Conservation (phyloP, 345 rosid species). For the Geranium brycei region DNA sequence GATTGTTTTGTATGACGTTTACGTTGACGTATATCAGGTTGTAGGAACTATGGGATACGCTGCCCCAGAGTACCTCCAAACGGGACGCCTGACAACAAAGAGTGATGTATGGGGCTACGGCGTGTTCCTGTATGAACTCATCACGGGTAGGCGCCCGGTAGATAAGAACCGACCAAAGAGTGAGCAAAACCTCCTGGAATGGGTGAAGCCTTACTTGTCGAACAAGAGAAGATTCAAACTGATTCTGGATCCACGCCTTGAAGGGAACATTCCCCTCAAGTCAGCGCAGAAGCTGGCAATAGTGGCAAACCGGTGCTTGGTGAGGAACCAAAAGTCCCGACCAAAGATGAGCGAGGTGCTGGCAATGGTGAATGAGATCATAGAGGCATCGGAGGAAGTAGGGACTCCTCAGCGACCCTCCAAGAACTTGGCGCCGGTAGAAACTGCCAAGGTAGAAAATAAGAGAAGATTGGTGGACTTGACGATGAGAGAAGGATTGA, state of each 20-base stretch:
- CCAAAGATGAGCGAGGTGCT: constrained; percentile 96
- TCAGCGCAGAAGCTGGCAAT: constrained; percentile 51
- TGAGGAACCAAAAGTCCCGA: constrained; percentile 56
- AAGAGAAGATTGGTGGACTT: constrained; percentile 12
- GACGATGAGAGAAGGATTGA: background rate
- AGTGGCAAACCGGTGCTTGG: constrained; percentile 67
- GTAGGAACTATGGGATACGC: constrained; percentile 95
- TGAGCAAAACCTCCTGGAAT: constrained; percentile 78
- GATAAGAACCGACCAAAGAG: constrained; percentile 65
- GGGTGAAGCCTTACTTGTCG: constrained; percentile 68
- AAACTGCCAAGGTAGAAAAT: background rate
- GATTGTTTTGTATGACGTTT: no score
- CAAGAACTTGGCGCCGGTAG: constrained; percentile 13
- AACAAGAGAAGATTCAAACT: constrained; percentile 41
- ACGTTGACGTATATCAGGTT: constrained; percentile 31
- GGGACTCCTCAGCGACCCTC: constrained; percentile 27
- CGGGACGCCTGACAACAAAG: constrained; percentile 80
- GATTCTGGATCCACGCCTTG: constrained; percentile 61
- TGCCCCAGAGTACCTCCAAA: constrained; percentile 76
- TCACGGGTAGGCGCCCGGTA: constrained; percentile 73
- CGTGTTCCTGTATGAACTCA: constrained; percentile 84
- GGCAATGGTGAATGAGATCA: constrained; percentile 45
- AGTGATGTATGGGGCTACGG: constrained; percentile 91
- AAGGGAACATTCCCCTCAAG: constrained; percentile 33
- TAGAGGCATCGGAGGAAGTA: constrained; percentile 25